Evolutionary conservation across 2,329 filamentous ascomycete genomes (phyloP).

Genomic region (Curvularia eragrostidis): DNA sequence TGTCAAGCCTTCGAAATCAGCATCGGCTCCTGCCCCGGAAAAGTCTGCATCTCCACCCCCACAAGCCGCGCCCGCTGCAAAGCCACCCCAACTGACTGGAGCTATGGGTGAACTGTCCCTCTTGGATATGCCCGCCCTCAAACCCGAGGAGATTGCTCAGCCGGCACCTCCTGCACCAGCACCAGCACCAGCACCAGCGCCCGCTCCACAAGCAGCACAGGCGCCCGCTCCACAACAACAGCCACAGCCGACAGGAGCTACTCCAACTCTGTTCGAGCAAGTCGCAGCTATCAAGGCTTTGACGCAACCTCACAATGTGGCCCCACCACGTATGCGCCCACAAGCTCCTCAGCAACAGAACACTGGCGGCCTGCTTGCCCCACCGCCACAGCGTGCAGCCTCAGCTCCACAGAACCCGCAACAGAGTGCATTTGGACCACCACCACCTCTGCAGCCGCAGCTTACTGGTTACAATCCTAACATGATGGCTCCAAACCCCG

Average conservation of each 20-base stretch:
- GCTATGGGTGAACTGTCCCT: conserved; percentile 73
- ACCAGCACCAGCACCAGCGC: conserved; percentile 45
- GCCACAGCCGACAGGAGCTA: conserved; percentile 55
- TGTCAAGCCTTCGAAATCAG: conserved; percentile 78
- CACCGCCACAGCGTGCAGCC: conserved; percentile 79
- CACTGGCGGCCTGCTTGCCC: conserved; percentile 71
- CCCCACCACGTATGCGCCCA: conserved; percentile 70
- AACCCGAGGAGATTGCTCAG: conserved; percentile 51
- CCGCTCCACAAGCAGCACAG: conserved; percentile 52
- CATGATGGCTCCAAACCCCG: conserved; percentile 68
- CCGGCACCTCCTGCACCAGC: conserved; percentile 42
- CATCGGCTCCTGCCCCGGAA: conserved; percentile 24
- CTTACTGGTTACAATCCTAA: conserved; percentile 72
- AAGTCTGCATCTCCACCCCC: conserved; percentile 46
- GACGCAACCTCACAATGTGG: conserved; percentile 47
- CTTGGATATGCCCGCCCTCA: conserved; percentile 58
- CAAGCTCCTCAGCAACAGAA: conserved; percentile 69
- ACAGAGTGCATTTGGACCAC: conserved; percentile 72
- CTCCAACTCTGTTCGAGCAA: conserved; percentile 47
- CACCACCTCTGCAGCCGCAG: conserved; percentile 79
- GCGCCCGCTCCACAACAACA: conserved; percentile 44
- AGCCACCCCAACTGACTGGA: conserved; percentile 60
- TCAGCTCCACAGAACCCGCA: conserved; percentile 81
- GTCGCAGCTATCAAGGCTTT: conserved; percentile 49
- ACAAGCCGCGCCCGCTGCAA: conserved; percentile 49